Base-by-base conservation (phyloP, 108 stramenopile species). In the Epithemia pelagica region DNA sequence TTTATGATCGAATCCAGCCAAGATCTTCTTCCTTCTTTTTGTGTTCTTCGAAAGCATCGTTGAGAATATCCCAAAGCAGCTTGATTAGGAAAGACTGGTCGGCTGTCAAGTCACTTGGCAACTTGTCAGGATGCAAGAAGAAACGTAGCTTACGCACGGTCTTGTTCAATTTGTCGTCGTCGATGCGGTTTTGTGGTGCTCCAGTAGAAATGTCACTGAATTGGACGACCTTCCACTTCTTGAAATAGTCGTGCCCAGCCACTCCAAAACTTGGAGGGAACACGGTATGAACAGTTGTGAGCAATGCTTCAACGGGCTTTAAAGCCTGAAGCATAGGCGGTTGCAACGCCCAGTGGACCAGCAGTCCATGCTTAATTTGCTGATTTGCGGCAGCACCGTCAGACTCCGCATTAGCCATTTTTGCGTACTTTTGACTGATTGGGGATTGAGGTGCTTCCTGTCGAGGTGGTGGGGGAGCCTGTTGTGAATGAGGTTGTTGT, bases 31-130 rank as follows among this genome's bases (percentile, higher is more conserved):
- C 82, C 30, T 83, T 81, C 67, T 88, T 92, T 58, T 83, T 66
- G 67, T 80, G 79, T 56, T 90, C 92, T 67, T 90, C 89, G 74
- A 75, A 88, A 15, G 88, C 83, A 79, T 93, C 92, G 2, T 72
- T 78, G 5, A 79, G 81, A 23, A 93, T 81, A 70, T 93, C 92
- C 92, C 92, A 93, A 30, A 93, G 69, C 81, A 93, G 78, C 54
- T 86, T 83, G 52, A 81, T 82, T 65, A 87, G 74, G 64, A 88
- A 93, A 1, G 55, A 26, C 64, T 93, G 92, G 31, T 87, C 87
- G 0, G 72, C 30, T 24, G 74, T 77, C 19, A 93, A 70, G 63
- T 93, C 92, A 21, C 77, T 67, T 33, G 92, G 92, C 18, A 90
- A 74, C 65, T 88, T 88, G 66, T 93, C 92, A 28, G 82, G 82